Evolutionary conservation across 31 red algal species (phyloP), one percentile per base, ranked within the genome.

Genomic region (Endocladia muricata): DNA sequence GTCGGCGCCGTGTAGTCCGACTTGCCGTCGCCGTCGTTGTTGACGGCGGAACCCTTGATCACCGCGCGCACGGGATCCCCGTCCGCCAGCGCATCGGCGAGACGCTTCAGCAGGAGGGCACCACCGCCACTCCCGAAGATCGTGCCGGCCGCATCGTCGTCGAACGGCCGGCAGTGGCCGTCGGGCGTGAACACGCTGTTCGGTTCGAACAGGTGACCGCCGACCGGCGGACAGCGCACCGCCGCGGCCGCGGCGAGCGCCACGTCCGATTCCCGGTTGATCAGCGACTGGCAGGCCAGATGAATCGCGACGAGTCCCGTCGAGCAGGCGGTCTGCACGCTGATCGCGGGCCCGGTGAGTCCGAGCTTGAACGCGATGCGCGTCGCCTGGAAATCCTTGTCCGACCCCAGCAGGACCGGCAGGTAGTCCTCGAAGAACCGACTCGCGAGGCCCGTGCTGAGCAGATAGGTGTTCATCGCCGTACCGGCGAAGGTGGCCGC

Each of bases 31-130:
- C 70, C 70, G 39, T 74, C 70, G 29, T 74, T 28, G 34, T 74
- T 74, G 36, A 74, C 33, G 26, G 41, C 70, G 23, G 70, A 55
- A 57, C 70, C 70, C 23, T 25, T 74, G 26, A 74, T 74, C 23
- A 74, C 70, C 25, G 41, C 70, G 23, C 28, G 25, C 30, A 74
- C 55, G 25, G 26, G 48, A 55, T 74, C 38, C 25, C 42, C 42
- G 34, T 74, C 70, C n/a, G 22, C 22, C 21, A 74, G 25, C 25
- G 70, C 70, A 25, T 48, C 25, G 25, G 38, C 31, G 28, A 74
- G 70, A 29, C 25, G 25, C 55, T 74, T 74, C 34, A 74, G 34
- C 26, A 74, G n/a, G 26, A 74, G 26, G 34, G 25, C 21, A 23
- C 42, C 70, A 48, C 21, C 23, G 25, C 70, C 70, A 38, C 55